Conservation (phyloP, 805 yeast species). For the Yarrowia sp. region DNA sequence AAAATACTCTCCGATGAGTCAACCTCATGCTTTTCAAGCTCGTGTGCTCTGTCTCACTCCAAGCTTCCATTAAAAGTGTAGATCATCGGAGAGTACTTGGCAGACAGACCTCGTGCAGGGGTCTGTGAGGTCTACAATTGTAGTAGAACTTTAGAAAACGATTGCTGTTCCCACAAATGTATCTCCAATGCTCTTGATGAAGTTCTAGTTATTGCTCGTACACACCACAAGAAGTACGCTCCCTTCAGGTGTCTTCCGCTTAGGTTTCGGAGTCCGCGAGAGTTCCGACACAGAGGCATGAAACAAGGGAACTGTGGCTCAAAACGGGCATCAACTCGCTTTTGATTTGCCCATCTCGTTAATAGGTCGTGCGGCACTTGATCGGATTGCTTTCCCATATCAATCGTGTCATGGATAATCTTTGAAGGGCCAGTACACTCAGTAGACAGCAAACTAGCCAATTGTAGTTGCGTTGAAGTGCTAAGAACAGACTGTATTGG, state of each 20-base stretch:
- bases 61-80: not conserved
- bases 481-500: no score
- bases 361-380: not conserved
- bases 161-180: no score
- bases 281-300: not conserved
- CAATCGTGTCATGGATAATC: not conserved
- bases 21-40: not conserved
- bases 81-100: constrained; percentile 13
- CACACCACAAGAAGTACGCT: no score
- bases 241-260: not conserved
- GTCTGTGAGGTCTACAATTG: no score
- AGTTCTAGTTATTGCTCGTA: no score
- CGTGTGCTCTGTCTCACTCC: constrained; percentile 19
- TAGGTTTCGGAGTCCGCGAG: constrained; percentile 16
- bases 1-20: not conserved
- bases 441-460: no score
- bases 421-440: not conserved
- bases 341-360: not conserved
- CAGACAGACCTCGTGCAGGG: constrained; percentile 9
- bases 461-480: no score
- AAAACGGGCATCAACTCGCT: not conserved
- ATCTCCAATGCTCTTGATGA: not conserved
- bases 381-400: no score
- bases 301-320: not conserved
- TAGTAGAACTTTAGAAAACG: no score